Evolutionary conservation across 805 yeast genomes (phyloP), one percentile per base, ranked within the genome.

Genomic region (Candida sphagnicola): DNA sequence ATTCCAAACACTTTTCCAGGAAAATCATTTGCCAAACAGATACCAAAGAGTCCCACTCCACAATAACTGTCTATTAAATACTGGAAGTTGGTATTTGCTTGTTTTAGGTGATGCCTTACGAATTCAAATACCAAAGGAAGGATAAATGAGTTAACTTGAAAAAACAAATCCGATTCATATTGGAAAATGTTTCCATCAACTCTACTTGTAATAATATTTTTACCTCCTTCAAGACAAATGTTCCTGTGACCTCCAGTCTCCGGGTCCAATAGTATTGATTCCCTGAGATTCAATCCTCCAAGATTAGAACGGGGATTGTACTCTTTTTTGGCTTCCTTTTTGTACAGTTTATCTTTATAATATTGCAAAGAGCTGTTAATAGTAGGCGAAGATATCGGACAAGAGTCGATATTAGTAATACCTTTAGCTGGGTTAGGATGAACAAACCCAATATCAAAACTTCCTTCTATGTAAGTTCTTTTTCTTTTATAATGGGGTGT

Each of bases 21-120:
- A 8, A 63, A 45, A 6, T 43, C 49, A 10, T 57, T 48, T 0
- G 67, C 52, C 19, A 68, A 52, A 2, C 62, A 50, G 10, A 70
- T 66, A 0, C 72, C 72, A 43, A 70, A 63, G 43, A 70, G 65
- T 3, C 75, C 75, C 5, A 69, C 60, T 5, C 75, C 75, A 48
- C 75, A 70, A 47, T 70, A 70, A 2, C 74, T 57, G 41, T 70
- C 75, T 5, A 70, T 53, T 21, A 70, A 46, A 39, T 61, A 53
- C 25, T 55, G 56, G 38, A 45, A 53, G 5, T 36, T 11, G 2
- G 28, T 12, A 4, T 37, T 35, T 4, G 34, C 21, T 21, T 40
- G 33, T 1, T 37, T 28, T 8, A 62, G 41, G 14, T 56, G 56
- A 21, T 45, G 38, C 18, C 53, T 45, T 4, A 70, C 48, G 40